Evolutionary conservation across 805 yeast species (phyloP).

Genomic region (Kluyveromyces aestuarii): DNA sequence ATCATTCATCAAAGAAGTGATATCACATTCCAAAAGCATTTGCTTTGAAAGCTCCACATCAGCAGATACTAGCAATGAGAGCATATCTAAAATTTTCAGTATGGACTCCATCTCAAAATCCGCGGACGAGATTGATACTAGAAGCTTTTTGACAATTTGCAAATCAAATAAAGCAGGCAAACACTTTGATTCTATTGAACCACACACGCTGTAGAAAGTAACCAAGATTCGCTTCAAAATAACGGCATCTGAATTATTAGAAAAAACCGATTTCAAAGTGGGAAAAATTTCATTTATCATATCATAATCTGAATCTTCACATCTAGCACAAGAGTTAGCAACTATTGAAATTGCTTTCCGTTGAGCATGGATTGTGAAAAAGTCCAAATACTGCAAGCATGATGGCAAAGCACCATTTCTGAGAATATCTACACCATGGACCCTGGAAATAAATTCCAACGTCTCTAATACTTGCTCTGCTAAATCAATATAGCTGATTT

Average conservation of each 20-base stretch:
- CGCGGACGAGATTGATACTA: constrained; percentile 19
- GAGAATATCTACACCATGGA: constrained; percentile 43
- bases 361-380: constrained; percentile 84
- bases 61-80: constrained; percentile 35
- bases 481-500: constrained; percentile 76
- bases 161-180: constrained; percentile 17
- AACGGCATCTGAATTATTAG: constrained; percentile 42
- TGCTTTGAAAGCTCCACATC: constrained; percentile 36
- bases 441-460: constrained; percentile 54
- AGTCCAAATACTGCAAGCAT: constrained; percentile 69
- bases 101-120: constrained; percentile 27
- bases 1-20: constrained; percentile 40
- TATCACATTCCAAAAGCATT: constrained; percentile 39
- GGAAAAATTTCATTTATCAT: constrained; percentile 51
- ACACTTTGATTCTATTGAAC: constrained; percentile 11
- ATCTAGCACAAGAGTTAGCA: constrained; percentile 53
- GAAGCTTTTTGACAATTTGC: constrained; percentile 28
- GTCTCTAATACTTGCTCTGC: constrained; percentile 87
- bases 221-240: constrained; percentile 15
- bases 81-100: constrained; percentile 31
- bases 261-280: constrained; percentile 43
- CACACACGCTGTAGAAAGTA: constrained; percentile 20
- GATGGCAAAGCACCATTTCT: constrained; percentile 53
- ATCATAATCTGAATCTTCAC: constrained; percentile 36
- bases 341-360: constrained; percentile 67